Evolutionary conservation across 768 basidiomycete genomes (phyloP), one percentile per base, ranked within the genome.

Genomic region (Collybiopsis confluens): DNA sequence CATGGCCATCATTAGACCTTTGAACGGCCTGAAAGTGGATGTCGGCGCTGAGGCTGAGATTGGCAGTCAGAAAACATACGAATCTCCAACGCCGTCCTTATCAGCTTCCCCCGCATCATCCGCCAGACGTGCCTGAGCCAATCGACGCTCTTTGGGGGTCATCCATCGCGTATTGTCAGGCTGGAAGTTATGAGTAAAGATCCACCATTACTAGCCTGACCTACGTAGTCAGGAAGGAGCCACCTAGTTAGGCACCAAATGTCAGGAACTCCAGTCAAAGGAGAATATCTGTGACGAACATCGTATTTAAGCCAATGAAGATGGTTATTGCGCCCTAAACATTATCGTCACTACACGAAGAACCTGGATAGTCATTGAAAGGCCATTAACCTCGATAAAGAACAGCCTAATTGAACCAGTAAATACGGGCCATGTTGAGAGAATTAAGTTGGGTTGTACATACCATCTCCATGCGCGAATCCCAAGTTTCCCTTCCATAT

Each of bases 381-480:
- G 27, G 40, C 23, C 20, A 57, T 16, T 52, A 63, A 78, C 84
- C 73, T 85, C 87, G 42, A 88, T 85, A 62, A 77, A 85, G 64
- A 89, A 89, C 33, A 88, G 59, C 86, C 85, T 83, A 55, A 2
- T 40, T 13, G 51, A 15, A n/a, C n/a, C n/a, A 10, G 30, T 55
- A 20, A 54, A 45, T 24, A 1, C 48, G 40, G 16, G 28, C 24
- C 38, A 21, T 13, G 10, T 26, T 43, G 7, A 47, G n/a, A n/a
- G 21, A n/a, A 48, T 26, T 36, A 21, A 45, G 24, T 47, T 18
- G 8, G 18, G n/a, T n/a, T 10, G 6, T 33, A 54, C 71, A 54
- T 56, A 82, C 83, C 82, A 90, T 72, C 83, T 62, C 88, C 88
- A 90, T 10, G 84, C 86, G 26, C 81, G 64, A 38, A 86, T 82